A percentile compares a stretch with the other conserved stretches of the same genome.
phyloP scores from a whole-genome alignment of 2,329 filamentous ascomycete species.

The Penicillium hesseltinei region DNA sequence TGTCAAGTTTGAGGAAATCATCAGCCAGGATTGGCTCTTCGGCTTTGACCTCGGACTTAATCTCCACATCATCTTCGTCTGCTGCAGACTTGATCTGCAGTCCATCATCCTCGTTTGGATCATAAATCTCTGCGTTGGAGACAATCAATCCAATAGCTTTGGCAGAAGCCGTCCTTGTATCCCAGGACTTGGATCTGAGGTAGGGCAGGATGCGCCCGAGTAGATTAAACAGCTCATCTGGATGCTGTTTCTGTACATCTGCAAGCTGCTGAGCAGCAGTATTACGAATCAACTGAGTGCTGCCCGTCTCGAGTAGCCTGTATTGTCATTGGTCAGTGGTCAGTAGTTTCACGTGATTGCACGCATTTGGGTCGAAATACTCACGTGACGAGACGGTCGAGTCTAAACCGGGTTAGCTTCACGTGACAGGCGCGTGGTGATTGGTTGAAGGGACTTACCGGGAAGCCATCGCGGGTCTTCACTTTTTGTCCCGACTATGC shows the following conservation, averaged over 20 bases:
- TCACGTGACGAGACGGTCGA: conserved; percentile 84
- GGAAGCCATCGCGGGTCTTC: conserved; percentile 41
- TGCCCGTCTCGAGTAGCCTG: conserved; percentile 94
- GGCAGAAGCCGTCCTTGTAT: conserved; percentile 87
- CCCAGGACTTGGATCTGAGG: conserved; percentile 92
- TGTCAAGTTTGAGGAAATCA: conserved; percentile 64
- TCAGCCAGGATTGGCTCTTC: conserved; percentile 53
- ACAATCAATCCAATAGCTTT: conserved; percentile 94
- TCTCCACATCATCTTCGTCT: conserved; percentile 47
- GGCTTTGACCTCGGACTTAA: conserved; percentile 39
- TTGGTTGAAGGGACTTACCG: conserved; percentile 36
- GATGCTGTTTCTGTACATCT: conserved; percentile 96
- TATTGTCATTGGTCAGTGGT: conserved; percentile 27
- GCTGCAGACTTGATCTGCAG: conserved; percentile 50
- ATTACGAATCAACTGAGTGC: conserved; percentile 91
- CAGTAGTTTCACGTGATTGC: background rate
- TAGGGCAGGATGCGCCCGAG: conserved; percentile 94
- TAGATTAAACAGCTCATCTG: conserved; percentile 94
- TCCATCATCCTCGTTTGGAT: conserved; percentile 77
- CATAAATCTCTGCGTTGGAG: conserved; percentile 80
- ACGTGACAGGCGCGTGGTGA: conserved; percentile 24
- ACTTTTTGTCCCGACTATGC: conserved; percentile 26
- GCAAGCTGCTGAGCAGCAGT: conserved; percentile 95
- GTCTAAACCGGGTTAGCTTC: conserved; percentile 53
- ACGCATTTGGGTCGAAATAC: conserved; percentile 38